phyloP scores from a whole-genome alignment of 371 early-diverging fungal species.

The Syncephalastrum monosporum region DNA sequence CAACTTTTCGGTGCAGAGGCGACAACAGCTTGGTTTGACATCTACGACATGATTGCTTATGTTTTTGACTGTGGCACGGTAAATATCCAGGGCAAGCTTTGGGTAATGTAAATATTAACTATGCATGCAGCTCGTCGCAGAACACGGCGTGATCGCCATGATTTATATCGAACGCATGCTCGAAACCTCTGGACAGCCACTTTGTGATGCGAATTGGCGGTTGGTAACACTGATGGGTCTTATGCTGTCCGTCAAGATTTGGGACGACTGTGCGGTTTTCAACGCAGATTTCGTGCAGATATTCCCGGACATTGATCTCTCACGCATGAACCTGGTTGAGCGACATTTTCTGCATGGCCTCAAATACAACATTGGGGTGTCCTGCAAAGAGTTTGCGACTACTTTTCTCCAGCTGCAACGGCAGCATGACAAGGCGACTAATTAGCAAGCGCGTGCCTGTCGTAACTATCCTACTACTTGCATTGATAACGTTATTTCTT shows the following conservation, averaged over 20 bases:
- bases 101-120: not conserved
- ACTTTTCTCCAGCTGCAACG: slow-evolving; percentile 55
- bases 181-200: slow-evolving; percentile 51
- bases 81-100: slow-evolving; percentile 8
- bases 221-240: slow-evolving; percentile 67
- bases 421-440: too few species aligned
- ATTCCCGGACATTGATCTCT: slow-evolving; percentile 61
- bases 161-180: slow-evolving; percentile 76
- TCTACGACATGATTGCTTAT: slow-evolving; percentile 39
- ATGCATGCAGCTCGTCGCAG: slow-evolving; percentile 53
- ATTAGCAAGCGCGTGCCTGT: too few species aligned
- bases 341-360: slow-evolving; percentile 57
- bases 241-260: slow-evolving; percentile 77
- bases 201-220: slow-evolving; percentile 76
- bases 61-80: slow-evolving; percentile 58
- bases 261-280: slow-evolving; percentile 90
- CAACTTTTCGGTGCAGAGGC: slow-evolving; percentile 15
- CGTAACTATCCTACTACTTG: too few species aligned
- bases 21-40: slow-evolving; percentile 32
- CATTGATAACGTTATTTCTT: too few species aligned
- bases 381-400: slow-evolving; percentile 54
- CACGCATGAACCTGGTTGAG: slow-evolving; percentile 42
- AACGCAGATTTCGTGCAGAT: slow-evolving; percentile 81
- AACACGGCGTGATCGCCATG: slow-evolving; percentile 72
- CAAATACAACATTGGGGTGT: slow-evolving; percentile 62